These are phyloP conservation scores for Mortierella antarctica DNA, from an alignment of 192 early-diverging fungal species.

Conservation along the genomic window DNA sequence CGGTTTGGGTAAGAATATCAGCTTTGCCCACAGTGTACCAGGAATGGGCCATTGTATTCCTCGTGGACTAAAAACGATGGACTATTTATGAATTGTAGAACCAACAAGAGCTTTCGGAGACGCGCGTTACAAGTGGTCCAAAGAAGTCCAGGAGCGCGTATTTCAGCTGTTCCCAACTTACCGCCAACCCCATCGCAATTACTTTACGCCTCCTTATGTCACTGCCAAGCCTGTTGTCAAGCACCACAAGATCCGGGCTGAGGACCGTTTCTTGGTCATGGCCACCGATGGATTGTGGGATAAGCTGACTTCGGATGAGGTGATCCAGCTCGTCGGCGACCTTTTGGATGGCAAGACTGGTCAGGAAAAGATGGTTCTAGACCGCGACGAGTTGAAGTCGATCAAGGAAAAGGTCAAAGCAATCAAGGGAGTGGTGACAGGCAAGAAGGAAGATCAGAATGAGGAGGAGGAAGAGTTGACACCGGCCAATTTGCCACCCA, in stretches of 20 bases:
- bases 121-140: conserved; percentile 58
- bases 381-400: conserved; percentile 18
- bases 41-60: not conserved
- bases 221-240: conserved; percentile 82
- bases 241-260: conserved; percentile 65
- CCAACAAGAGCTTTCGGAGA: conserved; percentile 77
- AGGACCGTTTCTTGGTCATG: conserved; percentile 82
- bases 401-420: conserved; percentile 16
- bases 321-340: conserved; percentile 57
- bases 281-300: conserved; percentile 91
- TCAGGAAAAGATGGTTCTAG: conserved; percentile 21
- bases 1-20: conserved; percentile 36
- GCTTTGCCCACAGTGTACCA: not conserved
- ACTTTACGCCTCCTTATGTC: conserved; percentile 78
- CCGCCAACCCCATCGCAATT: conserved; percentile 53
- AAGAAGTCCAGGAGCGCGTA: conserved; percentile 45
- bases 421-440: conserved; percentile 19
- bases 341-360: conserved; percentile 55
- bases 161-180: conserved; percentile 52
- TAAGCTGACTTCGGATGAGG: conserved; percentile 73
- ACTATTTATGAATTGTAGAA: conserved; percentile 26
- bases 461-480: conserved; percentile 39
- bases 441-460: conserved; percentile 36
- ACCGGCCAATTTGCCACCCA: conserved; percentile 33
- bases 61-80: not conserved